Evolutionary conservation across 805 yeast genomes (phyloP).

Genomic region (Nakazawaea populi): DNA sequence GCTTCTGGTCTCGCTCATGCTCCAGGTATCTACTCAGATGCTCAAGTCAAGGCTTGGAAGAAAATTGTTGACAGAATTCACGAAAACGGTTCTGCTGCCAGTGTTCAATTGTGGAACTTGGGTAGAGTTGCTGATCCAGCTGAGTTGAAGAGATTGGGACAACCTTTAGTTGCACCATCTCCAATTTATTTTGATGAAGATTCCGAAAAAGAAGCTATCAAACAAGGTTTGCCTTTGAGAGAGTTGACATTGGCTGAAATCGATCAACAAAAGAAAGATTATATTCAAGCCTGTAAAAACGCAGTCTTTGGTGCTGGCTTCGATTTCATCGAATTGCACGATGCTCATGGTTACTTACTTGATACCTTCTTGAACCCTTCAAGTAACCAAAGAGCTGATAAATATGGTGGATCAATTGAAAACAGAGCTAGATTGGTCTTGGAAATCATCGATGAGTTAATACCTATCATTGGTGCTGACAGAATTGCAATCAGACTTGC

Average conservation of each 20-base stretch:
- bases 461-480: slow-evolving; percentile 34
- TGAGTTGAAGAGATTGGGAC: slow-evolving; percentile 30
- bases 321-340: slow-evolving; percentile 24
- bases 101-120: slow-evolving; percentile 41
- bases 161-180: slow-evolving; percentile 39
- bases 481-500: slow-evolving; percentile 39
- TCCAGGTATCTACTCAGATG: slow-evolving; percentile 41
- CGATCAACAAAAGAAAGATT: slow-evolving; percentile 10
- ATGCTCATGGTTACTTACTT: slow-evolving; percentile 24
- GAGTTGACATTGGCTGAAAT: slow-evolving; percentile 16
- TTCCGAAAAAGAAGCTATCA: slow-evolving; percentile 8
- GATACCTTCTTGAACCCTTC: slow-evolving; percentile 19
- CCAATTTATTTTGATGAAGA: slow-evolving; percentile 22
- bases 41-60: slow-evolving; percentile 33
- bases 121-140: slow-evolving; percentile 25
- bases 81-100: slow-evolving; percentile 33
- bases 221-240: slow-evolving; percentile 16
- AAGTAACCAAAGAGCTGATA: slow-evolving; percentile 21
- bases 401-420: slow-evolving; percentile 26
- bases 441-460: slow-evolving; percentile 36
- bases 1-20: slow-evolving; percentile 24
- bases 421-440: slow-evolving; percentile 21
- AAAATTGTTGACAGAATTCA: slow-evolving; percentile 38
- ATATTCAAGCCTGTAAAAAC: slow-evolving; percentile 16
- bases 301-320: slow-evolving; percentile 22